A percentile compares a stretch with the other conserved stretches of the same genome.
These are phyloP conservation scores for Pseudocohnilembus persalinus DNA, from an alignment of 169 alveolate genomes.

Conservation along the genomic window DNA sequence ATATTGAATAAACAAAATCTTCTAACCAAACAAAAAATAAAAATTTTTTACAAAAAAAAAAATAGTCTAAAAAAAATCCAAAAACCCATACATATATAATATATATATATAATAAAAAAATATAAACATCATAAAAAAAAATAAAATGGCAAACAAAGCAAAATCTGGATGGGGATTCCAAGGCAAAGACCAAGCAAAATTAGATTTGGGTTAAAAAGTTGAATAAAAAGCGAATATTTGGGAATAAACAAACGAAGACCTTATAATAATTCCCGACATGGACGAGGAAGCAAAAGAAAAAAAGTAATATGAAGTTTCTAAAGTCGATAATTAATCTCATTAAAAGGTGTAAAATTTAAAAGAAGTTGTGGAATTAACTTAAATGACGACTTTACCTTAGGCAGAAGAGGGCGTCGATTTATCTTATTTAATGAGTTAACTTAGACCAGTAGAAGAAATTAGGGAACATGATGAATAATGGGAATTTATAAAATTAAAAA, in stretches of 20 bases:
- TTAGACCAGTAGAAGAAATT: conserved; percentile 32
- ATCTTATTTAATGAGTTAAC: conserved; percentile 9
- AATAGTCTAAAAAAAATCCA: too few relatives aligned
- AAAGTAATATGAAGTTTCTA: conserved; percentile 2
- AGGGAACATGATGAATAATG: conserved; percentile 29
- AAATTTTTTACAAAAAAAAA: too few relatives aligned
- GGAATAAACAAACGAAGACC: conserved; percentile 37
- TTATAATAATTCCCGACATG: conserved; percentile 30
- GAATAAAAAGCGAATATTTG: conserved; percentile 31
- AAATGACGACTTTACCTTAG: conserved; percentile 20
- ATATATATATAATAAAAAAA: background rate
- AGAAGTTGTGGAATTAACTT: conserved; percentile 4
- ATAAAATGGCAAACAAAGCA: conserved; percentile 25
- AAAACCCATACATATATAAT: too few relatives aligned
- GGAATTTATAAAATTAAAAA: conserved; percentile 35
- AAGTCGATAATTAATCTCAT: conserved; percentile 9
- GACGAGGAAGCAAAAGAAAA: conserved; percentile 28
- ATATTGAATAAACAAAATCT: too few relatives aligned
- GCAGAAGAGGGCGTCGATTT: conserved; percentile 31
- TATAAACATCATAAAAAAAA: background rate
- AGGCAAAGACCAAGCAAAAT: conserved; percentile 17
- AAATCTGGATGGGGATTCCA: conserved; percentile 35
- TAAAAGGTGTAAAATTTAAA: conserved; percentile 24
- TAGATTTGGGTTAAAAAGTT: conserved; percentile 1
- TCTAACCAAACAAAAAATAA: too few relatives aligned